phyloP scores from a whole-genome alignment of 75 land plant species.

The Sequoiadendron giganteum region DNA sequence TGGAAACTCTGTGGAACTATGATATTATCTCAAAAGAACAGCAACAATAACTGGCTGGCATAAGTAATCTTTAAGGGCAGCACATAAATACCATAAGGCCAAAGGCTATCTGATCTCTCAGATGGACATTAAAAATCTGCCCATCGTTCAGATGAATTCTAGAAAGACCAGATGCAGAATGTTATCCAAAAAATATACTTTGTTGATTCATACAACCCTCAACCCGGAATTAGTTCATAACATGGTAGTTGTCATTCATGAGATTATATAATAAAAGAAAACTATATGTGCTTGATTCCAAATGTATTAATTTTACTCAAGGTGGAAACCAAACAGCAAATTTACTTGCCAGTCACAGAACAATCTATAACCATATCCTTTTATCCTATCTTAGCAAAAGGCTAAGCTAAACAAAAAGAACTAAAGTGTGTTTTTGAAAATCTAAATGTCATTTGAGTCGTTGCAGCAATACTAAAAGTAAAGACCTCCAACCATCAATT shows the following conservation, averaged over 20 bases:
- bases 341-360: background rate
- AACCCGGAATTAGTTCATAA: background rate
- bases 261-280: background rate
- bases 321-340: background rate
- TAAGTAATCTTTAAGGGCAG: background rate
- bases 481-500: background rate
- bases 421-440: background rate
- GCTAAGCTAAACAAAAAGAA: background rate
- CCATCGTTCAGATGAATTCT: background rate
- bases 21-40: too few species aligned
- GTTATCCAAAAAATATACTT: background rate
- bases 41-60: background rate
- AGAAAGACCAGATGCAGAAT: background rate
- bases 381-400: background rate
- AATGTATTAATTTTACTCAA: background rate
- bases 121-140: background rate
- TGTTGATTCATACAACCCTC: background rate
- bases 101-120: background rate
- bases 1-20: too few species aligned
- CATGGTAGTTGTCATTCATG: background rate
- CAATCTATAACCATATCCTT: background rate
- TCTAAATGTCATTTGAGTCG: background rate
- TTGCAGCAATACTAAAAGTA: background rate
- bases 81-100: background rate
- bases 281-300: background rate